A percentile compares a stretch with the other conserved stretches of the same genome.
Conservation (phyloP, 768 basidiomycete genomes). For the Kondoa malvinella region DNA sequence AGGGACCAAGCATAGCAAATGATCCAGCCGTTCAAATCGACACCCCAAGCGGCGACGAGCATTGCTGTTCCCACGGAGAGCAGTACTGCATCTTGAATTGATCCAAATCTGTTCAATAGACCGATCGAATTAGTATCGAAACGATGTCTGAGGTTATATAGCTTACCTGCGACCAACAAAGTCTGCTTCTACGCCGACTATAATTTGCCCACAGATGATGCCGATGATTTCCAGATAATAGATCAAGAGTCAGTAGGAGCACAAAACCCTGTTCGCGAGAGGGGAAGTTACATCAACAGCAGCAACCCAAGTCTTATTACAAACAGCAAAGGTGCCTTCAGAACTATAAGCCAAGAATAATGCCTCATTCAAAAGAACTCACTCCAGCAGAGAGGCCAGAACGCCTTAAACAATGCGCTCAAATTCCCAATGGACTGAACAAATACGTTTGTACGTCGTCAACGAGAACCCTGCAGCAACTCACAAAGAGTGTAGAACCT, state of each 20-base stretch:
- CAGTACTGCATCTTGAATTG: conserved; percentile 34
- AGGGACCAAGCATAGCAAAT: conserved; percentile 32
- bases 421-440: conserved; percentile 8
- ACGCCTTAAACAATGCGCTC: neutral
- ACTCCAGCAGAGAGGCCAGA: conserved; percentile 9
- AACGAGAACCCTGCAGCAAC: neutral
- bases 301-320: conserved; percentile 7
- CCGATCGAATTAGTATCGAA: neutral
- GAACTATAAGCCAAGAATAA: neutral
- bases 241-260: neutral
- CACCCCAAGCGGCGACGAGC: conserved; percentile 36
- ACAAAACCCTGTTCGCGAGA: neutral
- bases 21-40: conserved; percentile 33
- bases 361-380: neutral
- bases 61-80: conserved; percentile 33
- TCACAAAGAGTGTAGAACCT: no score
- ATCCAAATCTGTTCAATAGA: conserved; percentile 26
- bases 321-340: neutral
- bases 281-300: neutral
- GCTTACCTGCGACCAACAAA: conserved; percentile 4
- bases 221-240: conserved; percentile 5
- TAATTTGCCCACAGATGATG: conserved; percentile 8
- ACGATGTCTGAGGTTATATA: neutral
- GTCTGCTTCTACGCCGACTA: conserved; percentile 7
- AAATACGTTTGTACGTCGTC: conserved; percentile 2